Conservation (phyloP, 2,329 filamentous ascomycete genomes). For the Nigrospora sphaerica region DNA sequence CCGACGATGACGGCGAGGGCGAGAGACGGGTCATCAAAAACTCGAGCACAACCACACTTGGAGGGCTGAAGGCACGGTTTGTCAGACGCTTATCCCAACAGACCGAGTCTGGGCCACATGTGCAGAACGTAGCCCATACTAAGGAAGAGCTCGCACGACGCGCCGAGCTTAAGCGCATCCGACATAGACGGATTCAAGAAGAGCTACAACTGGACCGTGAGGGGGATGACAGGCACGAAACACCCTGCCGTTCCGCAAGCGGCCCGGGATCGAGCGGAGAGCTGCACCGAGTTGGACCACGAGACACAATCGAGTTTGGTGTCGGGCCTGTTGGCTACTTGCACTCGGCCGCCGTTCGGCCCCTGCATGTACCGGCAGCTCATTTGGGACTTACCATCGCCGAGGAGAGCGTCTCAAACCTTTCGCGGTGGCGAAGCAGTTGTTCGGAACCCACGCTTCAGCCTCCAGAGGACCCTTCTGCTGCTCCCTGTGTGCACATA, state of each 20-base stretch:
- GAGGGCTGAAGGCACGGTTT: conserved; percentile 36
- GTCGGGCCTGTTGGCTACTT: conserved; percentile 9
- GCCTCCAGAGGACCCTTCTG: conserved; percentile 6
- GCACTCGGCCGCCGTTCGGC: too few relatives aligned
- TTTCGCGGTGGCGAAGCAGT: conserved; percentile 6
- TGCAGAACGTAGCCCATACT: conserved; percentile 32
- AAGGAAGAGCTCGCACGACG: conserved; percentile 47
- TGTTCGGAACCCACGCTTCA: conserved; percentile 5
- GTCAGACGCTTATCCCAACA: conserved; percentile 38
- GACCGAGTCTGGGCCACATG: conserved; percentile 20
- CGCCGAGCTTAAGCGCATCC: conserved; percentile 47
- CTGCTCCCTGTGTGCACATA: conserved; percentile 3
- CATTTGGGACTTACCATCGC: too few relatives aligned
- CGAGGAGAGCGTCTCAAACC: too few relatives aligned
- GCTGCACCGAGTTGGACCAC: conserved; percentile 30
- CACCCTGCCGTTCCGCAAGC: too few relatives aligned
- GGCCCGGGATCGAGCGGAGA: not conserved
- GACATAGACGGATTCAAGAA: conserved; percentile 50
- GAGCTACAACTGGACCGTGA: conserved; percentile 43
- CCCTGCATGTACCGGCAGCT: too few relatives aligned
- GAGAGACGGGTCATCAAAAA: conserved; percentile 4
- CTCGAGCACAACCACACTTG: conserved; percentile 31
- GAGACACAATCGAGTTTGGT: conserved; percentile 42
- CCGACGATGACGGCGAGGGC: conserved; percentile 16
- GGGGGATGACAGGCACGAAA: conserved; percentile 16